Percentiles rank a stretch among this genome's conserved stretches.
phyloP scores from a whole-genome alignment of 352 stramenopile genomes.

The Phytophthora tubulina region DNA sequence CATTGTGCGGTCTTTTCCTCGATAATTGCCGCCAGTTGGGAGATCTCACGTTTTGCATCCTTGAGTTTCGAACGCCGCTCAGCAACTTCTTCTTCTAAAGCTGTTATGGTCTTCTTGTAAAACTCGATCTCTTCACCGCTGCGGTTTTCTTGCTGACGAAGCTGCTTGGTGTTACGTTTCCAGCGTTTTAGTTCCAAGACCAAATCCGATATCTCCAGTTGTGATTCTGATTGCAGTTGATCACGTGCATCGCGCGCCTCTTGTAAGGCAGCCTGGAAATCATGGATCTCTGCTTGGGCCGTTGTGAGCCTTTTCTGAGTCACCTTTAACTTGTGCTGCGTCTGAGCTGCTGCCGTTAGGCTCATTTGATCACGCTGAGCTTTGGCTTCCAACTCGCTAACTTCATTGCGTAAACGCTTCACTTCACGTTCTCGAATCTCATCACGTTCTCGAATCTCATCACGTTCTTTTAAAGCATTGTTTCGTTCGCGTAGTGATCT shows the following conservation, averaged over 20 bases:
- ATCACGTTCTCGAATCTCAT: slow-evolving; percentile 51
- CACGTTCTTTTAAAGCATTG: slow-evolving; percentile 53
- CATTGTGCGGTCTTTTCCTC: slow-evolving; percentile 52
- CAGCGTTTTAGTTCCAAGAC: slow-evolving; percentile 53
- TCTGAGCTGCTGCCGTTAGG: slow-evolving; percentile 47
- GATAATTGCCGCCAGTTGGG: slow-evolving; percentile 39
- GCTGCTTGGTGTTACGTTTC: slow-evolving; percentile 60
- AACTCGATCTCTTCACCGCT: slow-evolving; percentile 48
- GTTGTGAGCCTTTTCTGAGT: slow-evolving; percentile 50
- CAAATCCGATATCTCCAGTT: slow-evolving; percentile 52
- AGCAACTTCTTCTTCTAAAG: slow-evolving; percentile 44
- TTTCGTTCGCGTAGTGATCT: slow-evolving; percentile 58
- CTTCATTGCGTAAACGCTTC: slow-evolving; percentile 56
- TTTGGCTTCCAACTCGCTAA: slow-evolving; percentile 38
- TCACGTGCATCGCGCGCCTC: slow-evolving; percentile 46
- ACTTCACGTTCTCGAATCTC: slow-evolving; percentile 57
- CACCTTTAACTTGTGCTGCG: slow-evolving; percentile 54
- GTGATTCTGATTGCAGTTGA: slow-evolving; percentile 43
- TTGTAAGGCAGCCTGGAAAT: slow-evolving; percentile 50
- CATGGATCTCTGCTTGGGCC: slow-evolving; percentile 46
- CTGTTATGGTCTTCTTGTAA: slow-evolving; percentile 47
- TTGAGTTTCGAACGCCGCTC: slow-evolving; percentile 49
- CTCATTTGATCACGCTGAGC: slow-evolving; percentile 53
- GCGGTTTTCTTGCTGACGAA: slow-evolving; percentile 47
- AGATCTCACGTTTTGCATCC: slow-evolving; percentile 44